A percentile compares a stretch with the other conserved stretches of the same genome.
Conservation (phyloP, 2,329 filamentous ascomycete species). For the Sporothrix schenckii region DNA sequence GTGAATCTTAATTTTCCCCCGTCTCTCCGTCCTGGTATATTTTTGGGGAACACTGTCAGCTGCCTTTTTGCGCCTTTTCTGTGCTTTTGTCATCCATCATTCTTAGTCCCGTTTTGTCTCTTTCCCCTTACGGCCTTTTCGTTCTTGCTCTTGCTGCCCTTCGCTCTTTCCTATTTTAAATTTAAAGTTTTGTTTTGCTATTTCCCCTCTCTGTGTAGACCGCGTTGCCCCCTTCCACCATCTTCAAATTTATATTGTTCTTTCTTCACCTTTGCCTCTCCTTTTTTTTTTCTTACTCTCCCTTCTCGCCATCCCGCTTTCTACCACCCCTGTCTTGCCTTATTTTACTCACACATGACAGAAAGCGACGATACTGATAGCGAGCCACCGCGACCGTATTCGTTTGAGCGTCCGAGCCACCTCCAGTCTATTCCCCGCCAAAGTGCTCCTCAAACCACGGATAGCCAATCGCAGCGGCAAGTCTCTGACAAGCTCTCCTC, state of each 20-base stretch:
- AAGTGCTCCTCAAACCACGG: not conserved
- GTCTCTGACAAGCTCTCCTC: constrained; percentile 14
- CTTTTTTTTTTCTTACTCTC: not conserved
- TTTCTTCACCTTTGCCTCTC: not conserved
- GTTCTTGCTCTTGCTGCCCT: not conserved
- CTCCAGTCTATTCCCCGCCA: constrained; percentile 25
- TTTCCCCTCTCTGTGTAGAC: not conserved
- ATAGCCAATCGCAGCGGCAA: constrained; percentile 29
- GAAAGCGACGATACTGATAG: constrained; percentile 34
- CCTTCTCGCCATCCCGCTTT: no score
- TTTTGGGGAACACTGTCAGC: constrained; percentile 8
- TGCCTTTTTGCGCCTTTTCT: constrained; percentile 24
- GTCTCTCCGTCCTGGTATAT: not conserved
- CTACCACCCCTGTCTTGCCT: not conserved
- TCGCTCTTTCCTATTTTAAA: constrained; percentile 21
- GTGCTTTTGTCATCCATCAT: constrained; percentile 19
- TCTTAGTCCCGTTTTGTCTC: constrained; percentile 16
- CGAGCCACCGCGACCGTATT: constrained; percentile 30
- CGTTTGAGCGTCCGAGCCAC: constrained; percentile 12
- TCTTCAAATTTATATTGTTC: not conserved
- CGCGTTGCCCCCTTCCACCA: not conserved
- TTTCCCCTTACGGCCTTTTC: not conserved
- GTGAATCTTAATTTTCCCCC: not conserved
- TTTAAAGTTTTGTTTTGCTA: constrained; percentile 9
- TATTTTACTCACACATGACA: constrained; percentile 23